Percentiles rank a stretch among this genome's conserved stretches.
Conservation (phyloP, 2,329 filamentous ascomycete genomes). For the Phialophora tarda region DNA sequence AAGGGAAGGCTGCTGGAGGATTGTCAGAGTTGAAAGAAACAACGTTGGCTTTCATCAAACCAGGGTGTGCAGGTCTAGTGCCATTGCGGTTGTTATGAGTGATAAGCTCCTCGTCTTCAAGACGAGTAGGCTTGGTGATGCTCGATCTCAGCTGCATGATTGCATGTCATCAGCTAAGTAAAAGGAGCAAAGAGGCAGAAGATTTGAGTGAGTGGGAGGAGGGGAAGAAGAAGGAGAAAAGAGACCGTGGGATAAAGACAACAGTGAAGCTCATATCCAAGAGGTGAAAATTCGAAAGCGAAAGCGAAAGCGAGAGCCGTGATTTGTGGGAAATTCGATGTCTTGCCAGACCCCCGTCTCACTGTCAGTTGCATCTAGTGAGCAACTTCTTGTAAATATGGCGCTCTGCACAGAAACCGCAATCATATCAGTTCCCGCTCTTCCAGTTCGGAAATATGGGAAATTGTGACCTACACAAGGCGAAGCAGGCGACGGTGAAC, state of each 20-base stretch:
- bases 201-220: conserved; percentile 35
- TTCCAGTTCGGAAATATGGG: conserved; percentile 4
- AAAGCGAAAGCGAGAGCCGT: conserved; percentile 6
- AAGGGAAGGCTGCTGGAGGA: conserved; percentile 52
- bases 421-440: conserved; percentile 15
- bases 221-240: neutral
- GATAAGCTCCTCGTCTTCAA: conserved; percentile 40
- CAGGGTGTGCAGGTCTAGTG: conserved; percentile 39
- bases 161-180: conserved; percentile 9
- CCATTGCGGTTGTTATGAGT: conserved; percentile 27
- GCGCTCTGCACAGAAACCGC: conserved; percentile 4
- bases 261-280: conserved; percentile 16
- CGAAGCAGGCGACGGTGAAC: conserved; percentile 10
- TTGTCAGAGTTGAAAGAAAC: conserved; percentile 47
- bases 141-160: conserved; percentile 45
- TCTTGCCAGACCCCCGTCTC: conserved; percentile 4
- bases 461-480: conserved; percentile 16
- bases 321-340: conserved; percentile 3
- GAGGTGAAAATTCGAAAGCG: conserved; percentile 14
- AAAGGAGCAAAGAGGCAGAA: neutral
- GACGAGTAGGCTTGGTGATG: conserved; percentile 44
- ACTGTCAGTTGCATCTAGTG: neutral
- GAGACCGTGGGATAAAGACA: conserved; percentile 2
- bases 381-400: neutral
- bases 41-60: conserved; percentile 17